Evolutionary conservation across 2,329 filamentous ascomycete genomes (phyloP).

Genomic region (Nemania diffusa): DNA sequence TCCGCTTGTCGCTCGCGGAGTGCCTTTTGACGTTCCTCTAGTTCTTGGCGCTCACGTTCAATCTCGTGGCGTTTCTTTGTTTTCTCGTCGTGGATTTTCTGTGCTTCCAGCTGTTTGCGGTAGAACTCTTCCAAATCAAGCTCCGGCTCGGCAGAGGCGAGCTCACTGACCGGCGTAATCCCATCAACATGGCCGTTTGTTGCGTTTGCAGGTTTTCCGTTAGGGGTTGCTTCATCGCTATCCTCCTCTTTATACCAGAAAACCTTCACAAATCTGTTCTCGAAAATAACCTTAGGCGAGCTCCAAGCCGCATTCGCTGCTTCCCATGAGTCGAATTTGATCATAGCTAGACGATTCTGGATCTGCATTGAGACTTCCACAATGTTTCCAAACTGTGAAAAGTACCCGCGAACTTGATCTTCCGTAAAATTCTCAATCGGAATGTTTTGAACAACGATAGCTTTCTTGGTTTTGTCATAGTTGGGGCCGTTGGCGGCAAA

Average conservation of each 20-base stretch:
- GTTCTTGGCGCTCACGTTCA: conserved; percentile 68
- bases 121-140: conserved; percentile 77
- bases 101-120: conserved; percentile 76
- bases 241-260: conserved; percentile 75
- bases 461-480: conserved; percentile 70
- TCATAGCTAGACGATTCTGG: conserved; percentile 73
- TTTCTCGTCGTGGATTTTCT: conserved; percentile 74
- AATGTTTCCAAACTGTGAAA: conserved; percentile 76
- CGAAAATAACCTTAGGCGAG: conserved; percentile 83
- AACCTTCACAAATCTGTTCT: conserved; percentile 87
- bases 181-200: conserved; percentile 47
- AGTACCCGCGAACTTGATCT: conserved; percentile 73
- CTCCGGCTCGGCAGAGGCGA: conserved; percentile 57
- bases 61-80: conserved; percentile 70
- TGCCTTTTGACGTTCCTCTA: conserved; percentile 72
- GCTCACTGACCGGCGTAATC: conserved; percentile 25
- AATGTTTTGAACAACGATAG: conserved; percentile 81
- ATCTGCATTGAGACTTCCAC: conserved; percentile 71
- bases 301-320: conserved; percentile 76
- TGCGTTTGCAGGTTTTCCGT: conserved; percentile 44
- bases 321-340: conserved; percentile 74
- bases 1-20: conserved; percentile 71
- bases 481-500: conserved; percentile 74
- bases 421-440: conserved; percentile 77
- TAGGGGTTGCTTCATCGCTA: conserved; percentile 43